These are phyloP conservation scores for Trypanosoma platydactyli DNA, from an alignment of 208 protist genomes.

Conservation along the genomic window DNA sequence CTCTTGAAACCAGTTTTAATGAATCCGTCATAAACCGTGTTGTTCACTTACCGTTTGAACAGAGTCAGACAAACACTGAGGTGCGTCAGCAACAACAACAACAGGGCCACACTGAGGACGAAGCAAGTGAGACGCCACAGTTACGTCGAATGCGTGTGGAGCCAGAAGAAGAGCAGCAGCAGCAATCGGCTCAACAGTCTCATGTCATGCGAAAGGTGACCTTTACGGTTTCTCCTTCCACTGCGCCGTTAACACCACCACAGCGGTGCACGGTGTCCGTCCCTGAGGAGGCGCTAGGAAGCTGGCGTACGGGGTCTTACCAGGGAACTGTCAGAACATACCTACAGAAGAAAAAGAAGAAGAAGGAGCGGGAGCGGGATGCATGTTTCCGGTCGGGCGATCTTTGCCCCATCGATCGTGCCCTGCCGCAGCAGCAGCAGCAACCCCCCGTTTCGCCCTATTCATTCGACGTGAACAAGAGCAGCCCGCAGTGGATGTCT, in stretches of 20 bases:
- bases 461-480: too few species aligned
- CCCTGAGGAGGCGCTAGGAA: not conserved
- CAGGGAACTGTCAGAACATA: conserved; percentile 7
- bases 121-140: not conserved
- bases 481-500: conserved; percentile 17
- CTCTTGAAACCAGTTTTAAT: not conserved
- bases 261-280: not conserved
- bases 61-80: not conserved
- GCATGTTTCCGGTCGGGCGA: not conserved
- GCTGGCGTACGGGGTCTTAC: not conserved
- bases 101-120: not conserved
- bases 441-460: not conserved
- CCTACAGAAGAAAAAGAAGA: not conserved
- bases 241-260: not conserved
- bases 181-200: not conserved
- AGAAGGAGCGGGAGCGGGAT: not conserved
- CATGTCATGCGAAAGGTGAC: conserved; percentile 6
- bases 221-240: not conserved
- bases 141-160: not conserved
- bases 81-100: not conserved
- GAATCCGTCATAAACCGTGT: conserved; percentile 4
- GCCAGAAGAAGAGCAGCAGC: not conserved
- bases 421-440: not conserved
- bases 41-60: conserved; percentile 17
- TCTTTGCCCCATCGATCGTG: not conserved